Conservation (phyloP, 345 rosid species). For the Firmiana major region DNA sequence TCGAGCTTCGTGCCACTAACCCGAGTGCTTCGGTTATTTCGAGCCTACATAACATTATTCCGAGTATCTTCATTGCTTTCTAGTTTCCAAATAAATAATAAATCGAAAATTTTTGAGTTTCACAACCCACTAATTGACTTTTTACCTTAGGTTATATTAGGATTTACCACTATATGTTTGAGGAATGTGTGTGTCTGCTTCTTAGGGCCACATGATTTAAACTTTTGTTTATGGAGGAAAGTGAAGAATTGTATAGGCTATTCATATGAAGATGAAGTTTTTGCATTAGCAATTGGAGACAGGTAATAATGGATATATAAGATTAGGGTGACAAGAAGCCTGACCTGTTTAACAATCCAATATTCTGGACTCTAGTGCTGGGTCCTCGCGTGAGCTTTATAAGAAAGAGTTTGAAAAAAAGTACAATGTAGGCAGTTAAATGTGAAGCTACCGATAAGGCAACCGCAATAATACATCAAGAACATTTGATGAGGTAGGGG, state of each 20-base stretch:
- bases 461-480: constrained; percentile 47
- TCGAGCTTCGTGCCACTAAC: too few species aligned
- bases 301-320: constrained; percentile 87
- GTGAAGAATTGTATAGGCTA: constrained; percentile 27
- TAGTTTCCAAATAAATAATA: too few species aligned
- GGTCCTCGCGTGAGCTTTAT: constrained; percentile 53
- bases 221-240: constrained; percentile 53
- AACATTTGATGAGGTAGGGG: constrained; percentile 34
- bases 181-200: constrained; percentile 89
- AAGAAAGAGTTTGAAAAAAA: constrained; percentile 47
- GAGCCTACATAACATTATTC: too few species aligned
- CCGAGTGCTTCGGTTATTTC: too few species aligned
- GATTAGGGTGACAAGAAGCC: constrained; percentile 82
- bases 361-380: constrained; percentile 42
- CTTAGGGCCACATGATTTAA: constrained; percentile 81
- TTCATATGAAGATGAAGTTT: constrained; percentile 48
- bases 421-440: constrained; percentile 61
- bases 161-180: constrained; percentile 79
- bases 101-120: too few species aligned
- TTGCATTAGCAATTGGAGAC: constrained; percentile 74
- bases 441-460: constrained; percentile 90
- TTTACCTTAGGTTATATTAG: constrained; percentile 27
- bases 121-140: neutral
- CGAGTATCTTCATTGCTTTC: too few species aligned
- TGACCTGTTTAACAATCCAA: constrained; percentile 48